Base-by-base conservation (phyloP, 2,329 filamentous ascomycete genomes). In the Aquanectria penicillioides region DNA sequence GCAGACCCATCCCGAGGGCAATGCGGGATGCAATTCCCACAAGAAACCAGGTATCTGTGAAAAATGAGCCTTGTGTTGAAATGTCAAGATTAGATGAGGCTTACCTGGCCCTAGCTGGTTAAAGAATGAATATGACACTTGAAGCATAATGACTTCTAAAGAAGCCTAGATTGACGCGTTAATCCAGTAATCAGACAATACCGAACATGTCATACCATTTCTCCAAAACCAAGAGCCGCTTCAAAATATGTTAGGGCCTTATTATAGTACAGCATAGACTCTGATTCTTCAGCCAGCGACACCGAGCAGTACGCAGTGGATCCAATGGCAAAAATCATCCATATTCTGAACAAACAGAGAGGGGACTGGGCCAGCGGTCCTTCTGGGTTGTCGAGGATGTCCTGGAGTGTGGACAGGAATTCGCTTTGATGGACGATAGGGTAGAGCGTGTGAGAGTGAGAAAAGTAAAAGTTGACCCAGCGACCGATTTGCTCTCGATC, bases 271-370 rank as follows among this genome's bases (percentile, higher is more conserved):
- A 73, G 55, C 43, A 74, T 71, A 0, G 78, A 76, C 50, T 81
- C 77, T 0, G 75, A 75, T 58, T 81, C 79, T 18, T 81, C 79
- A 2, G 71, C 69, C 51, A 81, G 61, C 0, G 75, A 74, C 1
- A 82, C 75, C 0, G 80, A 79, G 6, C 69, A 80, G 57, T 77
- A 74, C 0, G 79, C 74, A 0, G 79, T 81, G 0, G 79, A 79
- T 2, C 79, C 79, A 23, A 81, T 81, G 5, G 79, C 80, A 3
- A 82, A 67, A 2, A 82, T 74, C 77, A 82, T 82, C 79, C 79
- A 82, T n/a, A 81, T 72, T 17, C 75, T 70, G 55, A 79, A 81
- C 6, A 75, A 59, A 48, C 68, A 72, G 2, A 77, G 63, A 2
- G 77, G 72, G 0, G 74, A 73, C 31, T 76, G 71, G 3, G 65